Percentiles rank a stretch among this genome's conserved stretches.
Evolutionary conservation across 306 rosid species (phyloP).

Genomic region (Glycine tomentella): DNA sequence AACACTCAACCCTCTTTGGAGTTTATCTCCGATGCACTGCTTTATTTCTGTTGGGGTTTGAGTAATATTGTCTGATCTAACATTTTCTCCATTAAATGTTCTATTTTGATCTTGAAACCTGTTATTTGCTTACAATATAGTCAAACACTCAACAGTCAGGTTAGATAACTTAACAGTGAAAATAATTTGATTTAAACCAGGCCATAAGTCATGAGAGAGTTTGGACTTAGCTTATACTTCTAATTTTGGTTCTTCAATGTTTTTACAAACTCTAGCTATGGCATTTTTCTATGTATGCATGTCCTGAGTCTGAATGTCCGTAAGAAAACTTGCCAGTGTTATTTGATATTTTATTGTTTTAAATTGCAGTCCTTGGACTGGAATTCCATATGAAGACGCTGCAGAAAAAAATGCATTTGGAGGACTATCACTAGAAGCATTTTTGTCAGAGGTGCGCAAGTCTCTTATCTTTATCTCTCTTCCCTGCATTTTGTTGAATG

Average conservation of each 20-base stretch:
- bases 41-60: background rate
- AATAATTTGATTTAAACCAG: background rate
- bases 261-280: conserved; percentile 22
- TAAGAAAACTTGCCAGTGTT: conserved; percentile 12
- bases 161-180: background rate
- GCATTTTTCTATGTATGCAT: conserved; percentile 30
- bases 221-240: background rate
- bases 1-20: background rate
- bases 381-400: conserved; percentile 74
- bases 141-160: background rate
- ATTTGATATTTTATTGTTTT: conserved; percentile 45
- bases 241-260: conserved; percentile 11
- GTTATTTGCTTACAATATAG: background rate
- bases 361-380: conserved; percentile 81
- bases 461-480: conserved; percentile 23
- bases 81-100: background rate
- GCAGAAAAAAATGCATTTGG: conserved; percentile 85
- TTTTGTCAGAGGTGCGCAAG: conserved; percentile 64
- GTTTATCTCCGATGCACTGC: background rate
- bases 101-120: background rate
- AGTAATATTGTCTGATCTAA: background rate
- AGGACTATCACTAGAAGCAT: conserved; percentile 83
- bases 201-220: background rate
- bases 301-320: conserved; percentile 33
- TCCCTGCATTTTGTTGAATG: conserved; percentile 23